Conservation (phyloP, 106 monocot species). For the Allium fistulosum region DNA sequence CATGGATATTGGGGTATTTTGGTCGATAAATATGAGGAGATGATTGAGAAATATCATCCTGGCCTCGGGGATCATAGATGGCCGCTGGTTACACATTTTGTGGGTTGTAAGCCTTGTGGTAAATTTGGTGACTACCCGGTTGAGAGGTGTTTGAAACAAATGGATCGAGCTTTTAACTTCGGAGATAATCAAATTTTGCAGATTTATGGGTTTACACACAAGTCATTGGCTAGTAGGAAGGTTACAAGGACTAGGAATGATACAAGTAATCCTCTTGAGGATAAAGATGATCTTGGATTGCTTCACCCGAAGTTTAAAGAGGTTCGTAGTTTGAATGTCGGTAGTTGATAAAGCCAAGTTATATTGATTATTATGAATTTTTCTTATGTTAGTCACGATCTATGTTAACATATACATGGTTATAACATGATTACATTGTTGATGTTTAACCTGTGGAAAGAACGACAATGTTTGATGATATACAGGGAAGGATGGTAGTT, state of each 20-base stretch:
- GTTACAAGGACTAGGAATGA: conserved; percentile 84
- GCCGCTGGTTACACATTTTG: conserved; percentile 92
- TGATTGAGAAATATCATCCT: conserved; percentile 84
- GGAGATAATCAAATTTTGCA: conserved; percentile 95
- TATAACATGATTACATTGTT: too few relatives aligned
- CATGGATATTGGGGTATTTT: conserved; percentile 96
- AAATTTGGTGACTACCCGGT: conserved; percentile 96
- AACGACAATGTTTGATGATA: too few relatives aligned
- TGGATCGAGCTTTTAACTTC: conserved; percentile 93
- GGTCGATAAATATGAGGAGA: conserved; percentile 89
- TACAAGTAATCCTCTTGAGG: conserved; percentile 65
- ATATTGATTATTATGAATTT: background rate
- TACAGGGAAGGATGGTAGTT: too few relatives aligned
- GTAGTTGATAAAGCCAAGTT: conserved; percentile 1
- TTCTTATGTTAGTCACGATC: background rate
- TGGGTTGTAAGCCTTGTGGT: conserved; percentile 94
- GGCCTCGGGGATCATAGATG: conserved; percentile 87
- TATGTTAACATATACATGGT: background rate
- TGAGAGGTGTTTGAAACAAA: conserved; percentile 88
- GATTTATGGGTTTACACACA: conserved; percentile 91
- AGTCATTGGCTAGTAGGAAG: conserved; percentile 63
- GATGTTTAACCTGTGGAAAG: too few relatives aligned
- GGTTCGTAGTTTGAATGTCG: conserved; percentile 18
- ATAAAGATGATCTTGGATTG: conserved; percentile 74
- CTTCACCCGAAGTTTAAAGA: conserved; percentile 79